Percentiles rank a stretch among this genome's conserved stretches.
These are phyloP conservation scores for Blastomyces percursus DNA, from an alignment of 2,329 filamentous ascomycete species.

Conservation along the genomic window DNA sequence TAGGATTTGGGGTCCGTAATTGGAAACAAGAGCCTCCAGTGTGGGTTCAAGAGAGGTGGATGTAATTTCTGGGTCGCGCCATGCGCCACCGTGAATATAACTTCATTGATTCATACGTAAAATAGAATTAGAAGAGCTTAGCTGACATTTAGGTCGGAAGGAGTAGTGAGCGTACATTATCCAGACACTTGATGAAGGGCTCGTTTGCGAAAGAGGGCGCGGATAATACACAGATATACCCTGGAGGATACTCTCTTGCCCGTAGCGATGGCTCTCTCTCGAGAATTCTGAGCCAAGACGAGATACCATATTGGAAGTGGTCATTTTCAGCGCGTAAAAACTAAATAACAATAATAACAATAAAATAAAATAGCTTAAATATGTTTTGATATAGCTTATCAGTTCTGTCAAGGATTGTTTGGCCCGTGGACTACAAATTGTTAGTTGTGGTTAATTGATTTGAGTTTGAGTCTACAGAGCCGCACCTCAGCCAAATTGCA, in stretches of 20 bases:
- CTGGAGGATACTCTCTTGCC: slow-evolving; percentile 23
- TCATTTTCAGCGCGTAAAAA: neutral
- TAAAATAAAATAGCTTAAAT: neutral
- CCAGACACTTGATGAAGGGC: slow-evolving; percentile 25
- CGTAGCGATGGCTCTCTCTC: slow-evolving; percentile 20
- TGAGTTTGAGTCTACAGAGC: neutral
- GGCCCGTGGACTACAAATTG: neutral
- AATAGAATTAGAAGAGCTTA: neutral
- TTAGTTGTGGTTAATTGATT: neutral
- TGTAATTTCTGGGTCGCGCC: slow-evolving; percentile 36
- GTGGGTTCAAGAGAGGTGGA: slow-evolving; percentile 28
- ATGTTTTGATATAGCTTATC: neutral
- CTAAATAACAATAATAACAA: neutral
- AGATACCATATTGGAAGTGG: neutral
- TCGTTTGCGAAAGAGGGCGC: slow-evolving; percentile 13
- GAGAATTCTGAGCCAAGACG: neutral
- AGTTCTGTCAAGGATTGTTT: slow-evolving; percentile 6
- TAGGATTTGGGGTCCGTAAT: slow-evolving; percentile 4
- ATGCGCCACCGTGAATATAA: slow-evolving; percentile 41
- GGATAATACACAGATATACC: slow-evolving; percentile 21
- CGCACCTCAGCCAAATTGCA: neutral
- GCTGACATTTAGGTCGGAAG: neutral
- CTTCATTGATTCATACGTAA: slow-evolving; percentile 14
- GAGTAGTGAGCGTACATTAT: slow-evolving; percentile 26
- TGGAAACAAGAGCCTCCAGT: slow-evolving; percentile 22